Conservation (phyloP, 169 alveolate species). For the Cryptosporidium felis region DNA sequence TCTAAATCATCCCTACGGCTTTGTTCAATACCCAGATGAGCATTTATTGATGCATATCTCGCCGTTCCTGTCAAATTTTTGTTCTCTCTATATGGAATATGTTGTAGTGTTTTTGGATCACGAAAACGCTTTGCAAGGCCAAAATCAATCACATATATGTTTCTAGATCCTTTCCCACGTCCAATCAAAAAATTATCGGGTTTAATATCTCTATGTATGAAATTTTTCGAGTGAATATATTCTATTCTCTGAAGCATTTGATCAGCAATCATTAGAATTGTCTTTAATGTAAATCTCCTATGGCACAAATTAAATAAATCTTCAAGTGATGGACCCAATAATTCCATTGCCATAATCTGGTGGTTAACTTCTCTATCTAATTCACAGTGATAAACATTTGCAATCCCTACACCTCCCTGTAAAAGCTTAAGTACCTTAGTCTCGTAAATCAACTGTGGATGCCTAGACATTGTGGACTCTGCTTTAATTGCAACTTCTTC, state of each 20-base stretch:
- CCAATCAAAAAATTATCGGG: constrained; percentile 92
- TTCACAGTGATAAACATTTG: constrained; percentile 69
- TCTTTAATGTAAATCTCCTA: constrained; percentile 36
- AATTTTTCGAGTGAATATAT: constrained; percentile 82
- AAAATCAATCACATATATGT: constrained; percentile 84
- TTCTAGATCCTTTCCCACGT: constrained; percentile 78
- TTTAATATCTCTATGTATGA: constrained; percentile 78
- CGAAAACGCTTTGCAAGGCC: constrained; percentile 85
- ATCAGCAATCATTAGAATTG: constrained; percentile 67
- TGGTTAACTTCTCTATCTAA: constrained; percentile 71
- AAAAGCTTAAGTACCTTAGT: constrained; percentile 74
- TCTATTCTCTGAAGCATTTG: constrained; percentile 70
- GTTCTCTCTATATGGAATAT: constrained; percentile 83
- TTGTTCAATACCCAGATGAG: constrained; percentile 80
- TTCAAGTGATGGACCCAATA: constrained; percentile 84
- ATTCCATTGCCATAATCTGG: constrained; percentile 84
- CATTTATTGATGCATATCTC: constrained; percentile 83
- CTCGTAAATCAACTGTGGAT: constrained; percentile 79
- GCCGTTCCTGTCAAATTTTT: constrained; percentile 88
- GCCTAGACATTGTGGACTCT: constrained; percentile 81
- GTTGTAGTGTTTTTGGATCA: constrained; percentile 82
- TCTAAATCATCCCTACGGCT: constrained; percentile 91
- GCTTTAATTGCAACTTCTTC: constrained; percentile 80
- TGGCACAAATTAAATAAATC: constrained; percentile 74
- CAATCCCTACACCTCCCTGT: constrained; percentile 66